These are phyloP conservation scores for Pigoraptor vietnamica DNA, from an alignment of 78 protist species.

Conservation along the genomic window DNA sequence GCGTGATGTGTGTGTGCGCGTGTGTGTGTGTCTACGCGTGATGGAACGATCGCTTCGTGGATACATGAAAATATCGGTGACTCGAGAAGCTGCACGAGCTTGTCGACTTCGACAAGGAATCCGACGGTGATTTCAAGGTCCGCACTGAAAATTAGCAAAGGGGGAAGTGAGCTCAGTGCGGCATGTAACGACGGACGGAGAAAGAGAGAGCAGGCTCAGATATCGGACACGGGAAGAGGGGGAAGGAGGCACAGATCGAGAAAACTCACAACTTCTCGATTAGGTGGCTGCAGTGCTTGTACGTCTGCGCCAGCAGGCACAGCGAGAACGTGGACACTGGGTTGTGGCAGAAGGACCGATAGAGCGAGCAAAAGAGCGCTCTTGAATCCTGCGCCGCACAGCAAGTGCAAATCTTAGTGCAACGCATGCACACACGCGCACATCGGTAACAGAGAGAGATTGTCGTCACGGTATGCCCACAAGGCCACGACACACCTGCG, in stretches of 20 bases:
- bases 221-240: no score
- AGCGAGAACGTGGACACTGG: constrained; percentile 63
- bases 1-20: background rate
- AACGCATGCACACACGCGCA: background rate
- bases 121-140: constrained; percentile 67
- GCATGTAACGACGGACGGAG: no score
- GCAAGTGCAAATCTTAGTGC: background rate
- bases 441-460: background rate
- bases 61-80: constrained; percentile 84
- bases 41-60: no score
- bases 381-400: background rate
- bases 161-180: no score
- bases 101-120: constrained; percentile 87
- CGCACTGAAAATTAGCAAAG: constrained; percentile 23
- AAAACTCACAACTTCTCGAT: constrained; percentile 23
- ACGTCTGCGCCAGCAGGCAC: constrained; percentile 64
- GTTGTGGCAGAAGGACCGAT: constrained; percentile 64
- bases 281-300: constrained; percentile 55
- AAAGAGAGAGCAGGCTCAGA: no score
- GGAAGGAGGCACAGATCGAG: no score
- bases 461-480: background rate
- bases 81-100: constrained; percentile 87
- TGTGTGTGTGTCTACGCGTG: constrained; percentile 6
- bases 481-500: background rate
- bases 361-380: constrained; percentile 39